Percentiles rank a stretch among this genome's conserved stretches.
phyloP scores from a whole-genome alignment of 345 rosid genomes.

The Trapa incisa region DNA sequence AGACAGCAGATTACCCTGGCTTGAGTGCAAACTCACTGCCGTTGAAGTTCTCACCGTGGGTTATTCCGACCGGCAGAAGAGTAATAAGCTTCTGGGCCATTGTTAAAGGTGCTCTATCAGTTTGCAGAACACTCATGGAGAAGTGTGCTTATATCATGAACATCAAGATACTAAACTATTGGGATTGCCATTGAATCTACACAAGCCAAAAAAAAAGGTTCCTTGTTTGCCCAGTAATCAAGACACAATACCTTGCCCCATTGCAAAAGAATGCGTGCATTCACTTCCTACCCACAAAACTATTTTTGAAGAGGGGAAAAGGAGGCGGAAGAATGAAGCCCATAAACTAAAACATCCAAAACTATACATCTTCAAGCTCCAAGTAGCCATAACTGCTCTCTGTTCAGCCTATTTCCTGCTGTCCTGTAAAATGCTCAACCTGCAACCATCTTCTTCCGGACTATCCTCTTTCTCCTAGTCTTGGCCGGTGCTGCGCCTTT shows the following conservation, averaged over 20 bases:
- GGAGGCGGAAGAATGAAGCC: neutral
- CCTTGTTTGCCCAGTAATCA: slow-evolving; percentile 19
- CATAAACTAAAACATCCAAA: neutral
- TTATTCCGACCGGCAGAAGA: slow-evolving; percentile 14
- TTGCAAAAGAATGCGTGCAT: neutral
- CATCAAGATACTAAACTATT: neutral
- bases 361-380: neutral
- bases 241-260: slow-evolving; percentile 10
- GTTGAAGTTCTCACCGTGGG: slow-evolving; percentile 11
- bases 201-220: slow-evolving; percentile 5
- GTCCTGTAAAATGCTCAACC: slow-evolving; percentile 19
- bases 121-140: neutral
- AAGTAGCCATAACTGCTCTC: slow-evolving; percentile 19
- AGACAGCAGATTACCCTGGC: slow-evolving; percentile 25
- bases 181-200: slow-evolving; percentile 8
- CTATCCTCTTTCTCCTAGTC: slow-evolving; percentile 26
- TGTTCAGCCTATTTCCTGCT: neutral
- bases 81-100: neutral
- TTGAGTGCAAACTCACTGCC: slow-evolving; percentile 28
- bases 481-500: slow-evolving; percentile 38
- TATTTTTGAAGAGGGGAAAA: neutral
- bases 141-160: neutral
- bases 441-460: slow-evolving; percentile 62
- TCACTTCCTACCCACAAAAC: neutral
- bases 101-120: neutral